Conservation (phyloP, 2,329 filamentous ascomycete genomes). For the Pseudogymnoascus sp. region DNA sequence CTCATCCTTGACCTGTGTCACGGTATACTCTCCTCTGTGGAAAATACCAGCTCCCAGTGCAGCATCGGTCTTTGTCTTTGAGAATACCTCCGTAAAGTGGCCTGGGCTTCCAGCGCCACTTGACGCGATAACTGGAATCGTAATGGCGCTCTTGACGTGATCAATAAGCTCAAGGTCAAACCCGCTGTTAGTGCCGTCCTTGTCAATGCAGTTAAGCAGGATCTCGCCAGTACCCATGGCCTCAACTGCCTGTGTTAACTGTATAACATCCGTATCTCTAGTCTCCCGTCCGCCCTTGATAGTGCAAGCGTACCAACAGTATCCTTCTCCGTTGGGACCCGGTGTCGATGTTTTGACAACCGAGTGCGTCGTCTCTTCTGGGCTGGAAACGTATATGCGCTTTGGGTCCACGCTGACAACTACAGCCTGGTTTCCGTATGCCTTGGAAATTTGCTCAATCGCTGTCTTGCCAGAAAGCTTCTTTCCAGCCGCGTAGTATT, state of each 20-base stretch:
- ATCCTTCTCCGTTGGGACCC: constrained; percentile 67
- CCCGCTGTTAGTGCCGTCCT: constrained; percentile 86
- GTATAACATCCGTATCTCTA: constrained; percentile 85
- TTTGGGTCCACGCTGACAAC: constrained; percentile 94
- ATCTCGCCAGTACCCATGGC: constrained; percentile 95
- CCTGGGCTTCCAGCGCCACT: constrained; percentile 81
- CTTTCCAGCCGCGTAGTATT: constrained; percentile 66
- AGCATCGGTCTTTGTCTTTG: constrained; percentile 77
- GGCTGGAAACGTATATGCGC: constrained; percentile 68
- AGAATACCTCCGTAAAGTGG: constrained; percentile 89
- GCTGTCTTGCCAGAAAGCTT: constrained; percentile 72
- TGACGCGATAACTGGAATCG: constrained; percentile 90
- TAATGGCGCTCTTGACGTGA: constrained; percentile 78
- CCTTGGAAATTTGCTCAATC: constrained; percentile 87
- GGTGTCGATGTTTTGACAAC: constrained; percentile 61
- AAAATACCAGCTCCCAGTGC: constrained; percentile 97
- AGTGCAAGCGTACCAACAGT: constrained; percentile 97
- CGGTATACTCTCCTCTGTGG: constrained; percentile 89
- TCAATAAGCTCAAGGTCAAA: constrained; percentile 89
- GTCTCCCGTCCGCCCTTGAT: constrained; percentile 92
- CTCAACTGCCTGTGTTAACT: constrained; percentile 82
- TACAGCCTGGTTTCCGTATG: constrained; percentile 94
- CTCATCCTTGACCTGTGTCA: constrained; percentile 85
- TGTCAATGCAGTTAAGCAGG: constrained; percentile 94
- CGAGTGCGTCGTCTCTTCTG: constrained; percentile 61